phyloP scores from a whole-genome alignment of 2,329 filamentous ascomycete genomes.

The Penicillium sp. region DNA sequence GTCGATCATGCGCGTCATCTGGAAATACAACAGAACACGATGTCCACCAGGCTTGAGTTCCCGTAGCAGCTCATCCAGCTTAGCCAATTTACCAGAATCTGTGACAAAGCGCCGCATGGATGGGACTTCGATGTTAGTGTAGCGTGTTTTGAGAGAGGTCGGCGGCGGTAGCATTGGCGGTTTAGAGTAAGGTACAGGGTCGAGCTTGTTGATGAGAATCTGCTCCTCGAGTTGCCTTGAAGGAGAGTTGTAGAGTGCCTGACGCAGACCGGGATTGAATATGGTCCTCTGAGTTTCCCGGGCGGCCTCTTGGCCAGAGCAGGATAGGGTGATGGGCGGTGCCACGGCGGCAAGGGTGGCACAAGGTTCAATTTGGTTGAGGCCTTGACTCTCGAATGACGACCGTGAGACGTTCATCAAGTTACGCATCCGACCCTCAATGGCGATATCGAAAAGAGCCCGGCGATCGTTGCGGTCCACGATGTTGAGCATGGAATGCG shows the following conservation, averaged over 20 bases:
- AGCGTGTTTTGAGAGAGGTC: constrained; percentile 73
- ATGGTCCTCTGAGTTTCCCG: constrained; percentile 63
- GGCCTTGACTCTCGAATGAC: constrained; percentile 63
- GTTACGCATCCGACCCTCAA: constrained; percentile 65
- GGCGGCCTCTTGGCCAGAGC: constrained; percentile 60
- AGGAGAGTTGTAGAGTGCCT: constrained; percentile 63
- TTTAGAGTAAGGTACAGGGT: constrained; percentile 49
- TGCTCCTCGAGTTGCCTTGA: constrained; percentile 62
- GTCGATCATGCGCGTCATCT: constrained; percentile 99
- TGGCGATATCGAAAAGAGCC: constrained; percentile 63
- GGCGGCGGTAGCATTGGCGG: constrained; percentile 74
- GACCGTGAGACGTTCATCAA: constrained; percentile 72
- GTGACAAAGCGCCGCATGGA: constrained; percentile 98
- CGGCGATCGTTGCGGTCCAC: constrained; percentile 61
- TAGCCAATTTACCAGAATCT: constrained; percentile 91
- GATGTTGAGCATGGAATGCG: constrained; percentile 78
- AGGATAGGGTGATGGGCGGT: constrained; percentile 76
- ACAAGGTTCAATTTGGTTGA: constrained; percentile 74
- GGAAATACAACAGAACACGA: constrained; percentile 95
- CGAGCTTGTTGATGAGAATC: constrained; percentile 67
- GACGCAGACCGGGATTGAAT: constrained; percentile 74
- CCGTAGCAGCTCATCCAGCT: constrained; percentile 79
- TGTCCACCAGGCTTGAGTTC: constrained; percentile 88
- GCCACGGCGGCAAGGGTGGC: constrained; percentile 73
- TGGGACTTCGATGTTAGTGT: constrained; percentile 85